Evolutionary conservation across 2,329 filamentous ascomycete species (phyloP).

Genomic region (Tolypocladium paradoxum): DNA sequence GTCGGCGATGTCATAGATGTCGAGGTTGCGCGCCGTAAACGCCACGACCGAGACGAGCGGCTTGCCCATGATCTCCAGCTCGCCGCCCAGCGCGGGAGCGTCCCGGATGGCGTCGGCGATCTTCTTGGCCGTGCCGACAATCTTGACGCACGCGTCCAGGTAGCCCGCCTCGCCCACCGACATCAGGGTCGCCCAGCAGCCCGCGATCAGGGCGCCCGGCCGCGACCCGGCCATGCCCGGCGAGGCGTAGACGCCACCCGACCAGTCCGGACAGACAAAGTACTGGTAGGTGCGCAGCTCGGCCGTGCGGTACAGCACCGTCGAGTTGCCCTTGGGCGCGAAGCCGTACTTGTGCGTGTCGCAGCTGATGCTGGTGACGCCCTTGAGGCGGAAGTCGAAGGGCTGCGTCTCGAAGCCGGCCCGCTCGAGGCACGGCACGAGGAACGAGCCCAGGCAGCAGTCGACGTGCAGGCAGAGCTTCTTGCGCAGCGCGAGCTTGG

Average conservation of each 20-base stretch:
- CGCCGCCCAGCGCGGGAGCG: constrained; percentile 55
- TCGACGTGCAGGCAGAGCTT: constrained; percentile 88
- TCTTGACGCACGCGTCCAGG: constrained; percentile 73
- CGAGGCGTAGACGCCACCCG: constrained; percentile 89
- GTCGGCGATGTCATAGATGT: constrained; percentile 92
- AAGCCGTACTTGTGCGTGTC: constrained; percentile 99
- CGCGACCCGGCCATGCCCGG: constrained; percentile 86
- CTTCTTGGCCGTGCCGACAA: constrained; percentile 77
- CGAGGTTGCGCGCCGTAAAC: constrained; percentile 71
- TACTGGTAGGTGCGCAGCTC: constrained; percentile 82
- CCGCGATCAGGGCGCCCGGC: constrained; percentile 87
- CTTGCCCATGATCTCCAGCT: constrained; percentile 71
- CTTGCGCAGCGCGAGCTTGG: constrained; percentile 67
- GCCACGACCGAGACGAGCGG: constrained; percentile 86
- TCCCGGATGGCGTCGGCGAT: constrained; percentile 65
- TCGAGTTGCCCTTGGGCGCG: constrained; percentile 93
- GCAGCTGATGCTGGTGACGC: constrained; percentile 90
- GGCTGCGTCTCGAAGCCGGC: constrained; percentile 83
- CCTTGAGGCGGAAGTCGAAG: constrained; percentile 90
- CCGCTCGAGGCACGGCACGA: constrained; percentile 82
- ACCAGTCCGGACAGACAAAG: constrained; percentile 92
- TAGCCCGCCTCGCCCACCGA: constrained; percentile 80
- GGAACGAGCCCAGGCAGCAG: constrained; percentile 93
- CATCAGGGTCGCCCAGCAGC: constrained; percentile 91
- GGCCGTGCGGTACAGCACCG: constrained; percentile 76